Evolutionary conservation across 331 rosid species (phyloP).

Genomic region (Quercus lobata): DNA sequence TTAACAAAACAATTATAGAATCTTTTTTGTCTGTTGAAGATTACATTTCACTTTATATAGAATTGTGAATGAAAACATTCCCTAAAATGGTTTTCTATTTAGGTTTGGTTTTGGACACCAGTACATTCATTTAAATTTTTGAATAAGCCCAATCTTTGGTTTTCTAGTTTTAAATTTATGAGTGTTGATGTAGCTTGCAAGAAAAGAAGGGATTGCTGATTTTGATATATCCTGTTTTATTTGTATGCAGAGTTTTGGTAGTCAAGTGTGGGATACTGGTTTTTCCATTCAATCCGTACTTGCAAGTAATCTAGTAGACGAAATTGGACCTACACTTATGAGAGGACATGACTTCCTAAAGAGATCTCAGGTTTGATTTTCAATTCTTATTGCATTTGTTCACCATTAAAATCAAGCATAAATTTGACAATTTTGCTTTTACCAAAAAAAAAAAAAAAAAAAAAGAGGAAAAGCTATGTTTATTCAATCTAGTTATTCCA

Average conservation of each 20-base stretch:
- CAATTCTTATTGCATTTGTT: not conserved
- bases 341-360: slow-evolving; percentile 66
- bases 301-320: slow-evolving; percentile 39
- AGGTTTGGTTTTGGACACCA: not conserved
- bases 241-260: slow-evolving; percentile 59
- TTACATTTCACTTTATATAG: not conserved
- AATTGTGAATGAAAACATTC: not conserved
- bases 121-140: not conserved
- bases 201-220: not conserved
- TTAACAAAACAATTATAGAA: not conserved
- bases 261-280: slow-evolving; percentile 68
- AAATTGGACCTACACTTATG: slow-evolving; percentile 35
- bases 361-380: slow-evolving; percentile 45
- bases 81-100: not conserved
- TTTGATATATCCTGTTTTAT: not conserved
- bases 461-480: too few relatives aligned
- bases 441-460: too few relatives aligned
- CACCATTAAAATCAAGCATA: not conserved
- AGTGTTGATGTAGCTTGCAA: not conserved
- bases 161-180: not conserved
- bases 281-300: slow-evolving; percentile 67
- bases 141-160: not conserved
- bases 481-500: not conserved
- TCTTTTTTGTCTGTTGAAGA: not conserved
- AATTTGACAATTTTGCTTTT: too few relatives aligned